A percentile compares a stretch with the other conserved stretches of the same genome.
phyloP scores from a whole-genome alignment of 306 rosid species.

The Oemleria cerasiformis region DNA sequence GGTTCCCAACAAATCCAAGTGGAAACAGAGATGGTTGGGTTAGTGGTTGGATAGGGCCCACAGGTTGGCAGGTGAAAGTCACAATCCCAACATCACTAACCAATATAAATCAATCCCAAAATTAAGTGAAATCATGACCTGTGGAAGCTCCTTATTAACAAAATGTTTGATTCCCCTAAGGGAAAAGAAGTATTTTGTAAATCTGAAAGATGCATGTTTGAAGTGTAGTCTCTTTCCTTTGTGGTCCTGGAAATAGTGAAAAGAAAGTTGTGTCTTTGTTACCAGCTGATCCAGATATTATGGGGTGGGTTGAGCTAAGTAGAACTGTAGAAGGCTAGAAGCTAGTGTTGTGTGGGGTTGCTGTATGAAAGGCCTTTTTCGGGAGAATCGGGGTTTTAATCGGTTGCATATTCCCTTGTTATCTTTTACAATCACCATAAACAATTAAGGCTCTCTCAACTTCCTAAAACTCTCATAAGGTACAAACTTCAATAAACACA shows the following conservation, averaged over 20 bases:
- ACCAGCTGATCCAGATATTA: neutral
- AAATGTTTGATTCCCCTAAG: neutral
- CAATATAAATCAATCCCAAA: too few species aligned
- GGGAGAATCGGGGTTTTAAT: too few species aligned
- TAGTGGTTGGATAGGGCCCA: constrained; percentile 10
- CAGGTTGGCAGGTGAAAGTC: constrained; percentile 4
- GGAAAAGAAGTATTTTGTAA: neutral
- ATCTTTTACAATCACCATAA: too few species aligned
- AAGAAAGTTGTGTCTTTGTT: neutral
- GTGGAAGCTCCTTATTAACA: neutral
- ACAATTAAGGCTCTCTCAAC: too few species aligned
- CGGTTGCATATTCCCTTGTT: too few species aligned
- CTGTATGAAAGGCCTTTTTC: neutral
- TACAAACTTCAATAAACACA: too few species aligned
- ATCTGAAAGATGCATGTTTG: neutral
- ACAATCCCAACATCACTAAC: neutral
- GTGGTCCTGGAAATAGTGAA: constrained; percentile 12
- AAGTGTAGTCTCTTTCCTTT: neutral
- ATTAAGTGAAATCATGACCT: neutral
- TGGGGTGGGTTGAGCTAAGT: neutral
- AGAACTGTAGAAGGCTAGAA: too few species aligned
- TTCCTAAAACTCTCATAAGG: too few species aligned
- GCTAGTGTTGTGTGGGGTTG: neutral
- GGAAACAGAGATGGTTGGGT: neutral
- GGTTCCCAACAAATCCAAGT: neutral